These are phyloP conservation scores for Globisporangium barbulae DNA, from an alignment of 352 stramenopile genomes.

Conservation along the genomic window DNA sequence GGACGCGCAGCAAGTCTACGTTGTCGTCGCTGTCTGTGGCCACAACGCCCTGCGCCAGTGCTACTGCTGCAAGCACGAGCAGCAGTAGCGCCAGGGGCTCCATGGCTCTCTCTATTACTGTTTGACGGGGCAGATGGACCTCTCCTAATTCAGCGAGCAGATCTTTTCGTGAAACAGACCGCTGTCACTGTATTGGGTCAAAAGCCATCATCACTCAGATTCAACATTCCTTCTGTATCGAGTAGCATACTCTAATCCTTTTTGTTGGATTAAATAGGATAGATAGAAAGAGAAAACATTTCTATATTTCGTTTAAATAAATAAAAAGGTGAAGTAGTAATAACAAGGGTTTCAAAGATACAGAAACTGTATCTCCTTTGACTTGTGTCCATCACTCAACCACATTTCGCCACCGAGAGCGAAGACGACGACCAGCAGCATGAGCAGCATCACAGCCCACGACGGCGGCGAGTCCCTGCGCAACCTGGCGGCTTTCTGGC, in stretches of 20 bases:
- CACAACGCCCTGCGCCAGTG: background rate
- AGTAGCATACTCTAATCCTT: too few relatives aligned
- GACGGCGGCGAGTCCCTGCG: conserved; percentile 33
- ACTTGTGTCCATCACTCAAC: too few relatives aligned
- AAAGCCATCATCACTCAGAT: too few relatives aligned
- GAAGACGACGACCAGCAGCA: background rate
- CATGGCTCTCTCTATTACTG: background rate
- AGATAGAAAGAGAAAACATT: too few relatives aligned
- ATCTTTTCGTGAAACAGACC: conserved; percentile 2
- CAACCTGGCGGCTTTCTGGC: conserved; percentile 87
- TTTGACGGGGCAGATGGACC: background rate
- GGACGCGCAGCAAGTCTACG: conserved; percentile 29
- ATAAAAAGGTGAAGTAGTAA: too few relatives aligned
- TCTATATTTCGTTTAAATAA: too few relatives aligned
- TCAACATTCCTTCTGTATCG: too few relatives aligned
- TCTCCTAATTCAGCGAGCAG: background rate
- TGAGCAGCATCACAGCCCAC: background rate
- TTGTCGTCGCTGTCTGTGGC: background rate
- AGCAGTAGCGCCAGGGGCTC: conserved; percentile 6
- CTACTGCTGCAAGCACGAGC: conserved; percentile 1
- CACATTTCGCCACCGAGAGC: background rate
- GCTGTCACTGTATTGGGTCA: too few relatives aligned
- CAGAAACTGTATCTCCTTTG: too few relatives aligned
- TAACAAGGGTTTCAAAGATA: too few relatives aligned
- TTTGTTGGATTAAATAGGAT: too few relatives aligned